These are phyloP conservation scores for Xylaria sp. DNA, from an alignment of 2,329 filamentous ascomycete genomes.

Conservation along the genomic window DNA sequence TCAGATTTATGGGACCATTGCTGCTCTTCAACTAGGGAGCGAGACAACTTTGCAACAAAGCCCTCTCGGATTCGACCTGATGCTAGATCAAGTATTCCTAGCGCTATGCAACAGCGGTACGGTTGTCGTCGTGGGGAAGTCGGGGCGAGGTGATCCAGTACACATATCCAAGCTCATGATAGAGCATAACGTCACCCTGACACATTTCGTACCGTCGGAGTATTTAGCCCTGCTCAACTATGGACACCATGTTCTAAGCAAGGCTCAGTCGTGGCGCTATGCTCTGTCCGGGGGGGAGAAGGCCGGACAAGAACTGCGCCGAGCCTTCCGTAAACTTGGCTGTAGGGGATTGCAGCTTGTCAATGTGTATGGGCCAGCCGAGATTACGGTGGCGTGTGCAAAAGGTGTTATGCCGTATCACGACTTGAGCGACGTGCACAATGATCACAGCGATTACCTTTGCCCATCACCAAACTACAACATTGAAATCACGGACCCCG, in stretches of 20 bases:
- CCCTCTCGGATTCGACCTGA: slow-evolving; percentile 50
- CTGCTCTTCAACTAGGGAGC: slow-evolving; percentile 13
- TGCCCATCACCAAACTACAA: slow-evolving; percentile 5
- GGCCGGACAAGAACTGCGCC: background rate
- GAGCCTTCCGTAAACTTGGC: slow-evolving; percentile 7
- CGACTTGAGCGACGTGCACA: background rate
- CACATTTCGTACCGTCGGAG: slow-evolving; percentile 40
- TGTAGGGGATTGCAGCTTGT: slow-evolving; percentile 29
- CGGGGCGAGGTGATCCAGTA: slow-evolving; percentile 48
- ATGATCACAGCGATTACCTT: background rate
- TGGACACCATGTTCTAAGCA: background rate
- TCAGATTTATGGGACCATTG: slow-evolving; percentile 4
- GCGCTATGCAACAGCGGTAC: slow-evolving; percentile 49
- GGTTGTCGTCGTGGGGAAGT: slow-evolving; percentile 46
- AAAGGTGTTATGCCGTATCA: slow-evolving; percentile 4
- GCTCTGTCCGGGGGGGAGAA: slow-evolving; percentile 19
- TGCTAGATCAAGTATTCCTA: slow-evolving; percentile 47
- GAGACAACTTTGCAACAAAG: slow-evolving; percentile 51
- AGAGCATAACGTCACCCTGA: slow-evolving; percentile 48
- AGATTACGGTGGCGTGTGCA: slow-evolving; percentile 28
- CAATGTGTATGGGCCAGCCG: slow-evolving; percentile 47
- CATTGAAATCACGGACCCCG: background rate
- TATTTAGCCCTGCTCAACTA: slow-evolving; percentile 11
- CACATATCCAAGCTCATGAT: slow-evolving; percentile 49
- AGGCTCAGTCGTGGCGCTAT: slow-evolving; percentile 2